phyloP scores from a whole-genome alignment of 1,284 basidiomycete genomes.

The Austropuccinia psidii region DNA sequence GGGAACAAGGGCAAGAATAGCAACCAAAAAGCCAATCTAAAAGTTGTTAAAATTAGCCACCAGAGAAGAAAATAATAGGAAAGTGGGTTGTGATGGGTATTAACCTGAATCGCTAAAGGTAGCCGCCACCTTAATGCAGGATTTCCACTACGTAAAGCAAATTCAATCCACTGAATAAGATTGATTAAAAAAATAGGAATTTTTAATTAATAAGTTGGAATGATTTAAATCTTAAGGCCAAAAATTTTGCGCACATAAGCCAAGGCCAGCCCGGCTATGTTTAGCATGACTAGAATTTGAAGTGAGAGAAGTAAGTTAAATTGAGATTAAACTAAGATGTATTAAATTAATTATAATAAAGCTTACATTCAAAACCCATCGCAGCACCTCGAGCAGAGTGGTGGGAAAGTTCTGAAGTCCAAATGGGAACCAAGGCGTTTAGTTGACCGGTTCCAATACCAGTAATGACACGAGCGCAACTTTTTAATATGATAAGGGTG shows the following conservation, averaged over 20 bases:
- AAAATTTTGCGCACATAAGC: slow-evolving; percentile 36
- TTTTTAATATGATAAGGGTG: background rate
- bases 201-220: background rate
- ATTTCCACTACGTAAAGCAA: slow-evolving; percentile 37
- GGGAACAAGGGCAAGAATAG: slow-evolving; percentile 39
- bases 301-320: background rate
- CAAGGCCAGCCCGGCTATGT: slow-evolving; percentile 41
- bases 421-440: slow-evolving; percentile 44
- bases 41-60: background rate
- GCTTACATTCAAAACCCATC: slow-evolving; percentile 41
- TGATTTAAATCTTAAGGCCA: background rate
- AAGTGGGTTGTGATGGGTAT: slow-evolving; percentile 35
- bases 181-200: slow-evolving; percentile 18
- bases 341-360: background rate
- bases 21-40: slow-evolving; percentile 41
- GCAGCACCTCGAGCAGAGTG: slow-evolving; percentile 43
- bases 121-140: slow-evolving; percentile 37
- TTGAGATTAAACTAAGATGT: background rate
- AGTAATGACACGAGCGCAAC: slow-evolving; percentile 39
- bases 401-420: slow-evolving; percentile 43
- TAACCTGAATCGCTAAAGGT: slow-evolving; percentile 40
- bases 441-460: slow-evolving; percentile 45
- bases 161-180: slow-evolving; percentile 28
- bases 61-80: background rate
- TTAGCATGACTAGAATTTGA: slow-evolving; percentile 29